A percentile compares a stretch with the other conserved stretches of the same genome.
Evolutionary conservation across 164 flowering plant genomes (phyloP).

Genomic region (Nelumbo lutea): DNA sequence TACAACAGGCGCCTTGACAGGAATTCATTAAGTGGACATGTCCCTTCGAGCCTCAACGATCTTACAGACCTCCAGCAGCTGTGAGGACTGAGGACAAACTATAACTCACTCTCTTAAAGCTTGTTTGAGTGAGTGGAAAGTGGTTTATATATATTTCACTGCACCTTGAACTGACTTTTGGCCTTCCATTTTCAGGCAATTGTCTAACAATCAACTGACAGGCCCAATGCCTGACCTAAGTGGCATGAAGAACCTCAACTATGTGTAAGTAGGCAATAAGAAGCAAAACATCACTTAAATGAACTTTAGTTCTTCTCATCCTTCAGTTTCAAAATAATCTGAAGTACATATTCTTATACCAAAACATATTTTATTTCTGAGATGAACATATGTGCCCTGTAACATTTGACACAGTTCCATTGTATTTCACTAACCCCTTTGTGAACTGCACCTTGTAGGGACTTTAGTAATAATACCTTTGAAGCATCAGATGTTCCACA

Average conservation of each 20-base stretch:
- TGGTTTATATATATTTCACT: too few relatives aligned
- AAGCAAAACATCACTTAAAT: too few relatives aligned
- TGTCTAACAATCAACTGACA: constrained; percentile 46
- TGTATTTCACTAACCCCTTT: neutral
- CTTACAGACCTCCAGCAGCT: constrained; percentile 40
- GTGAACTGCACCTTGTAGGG: constrained; percentile 28
- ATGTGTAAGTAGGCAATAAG: constrained; percentile 35
- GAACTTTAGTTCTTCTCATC: too few relatives aligned
- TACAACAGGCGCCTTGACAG: constrained; percentile 61
- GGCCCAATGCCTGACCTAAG: constrained; percentile 53
- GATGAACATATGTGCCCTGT: too few relatives aligned
- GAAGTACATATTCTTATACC: too few relatives aligned
- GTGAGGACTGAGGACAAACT: constrained; percentile 25
- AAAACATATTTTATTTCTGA: too few relatives aligned
- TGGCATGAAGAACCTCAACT: constrained; percentile 36
- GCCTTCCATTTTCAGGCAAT: constrained; percentile 27
- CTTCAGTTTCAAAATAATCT: too few relatives aligned
- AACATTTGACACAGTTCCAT: too few relatives aligned
- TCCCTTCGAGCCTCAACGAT: constrained; percentile 54
- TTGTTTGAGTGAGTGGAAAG: too few relatives aligned
- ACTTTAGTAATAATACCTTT: constrained; percentile 51
- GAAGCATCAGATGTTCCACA: constrained; percentile 32
- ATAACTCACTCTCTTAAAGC: too few relatives aligned
- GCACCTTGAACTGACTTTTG: neutral
- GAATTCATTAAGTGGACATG: constrained; percentile 39